Evolutionary conservation across 2,329 filamentous ascomycete genomes (phyloP).

Genomic region (Sporothrix brunneoviolacea): DNA sequence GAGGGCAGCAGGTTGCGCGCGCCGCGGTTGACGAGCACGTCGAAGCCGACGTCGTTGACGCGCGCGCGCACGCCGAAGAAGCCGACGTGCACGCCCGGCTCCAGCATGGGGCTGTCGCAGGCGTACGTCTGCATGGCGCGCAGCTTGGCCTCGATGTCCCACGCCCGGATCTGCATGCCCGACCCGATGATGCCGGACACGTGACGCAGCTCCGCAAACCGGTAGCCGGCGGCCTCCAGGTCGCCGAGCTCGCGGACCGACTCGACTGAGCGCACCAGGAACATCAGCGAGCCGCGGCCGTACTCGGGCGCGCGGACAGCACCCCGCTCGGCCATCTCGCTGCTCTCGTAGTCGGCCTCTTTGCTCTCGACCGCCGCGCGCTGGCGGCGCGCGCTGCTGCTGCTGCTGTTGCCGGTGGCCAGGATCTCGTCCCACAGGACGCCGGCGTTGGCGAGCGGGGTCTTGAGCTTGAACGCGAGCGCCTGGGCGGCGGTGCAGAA

Average conservation of each 20-base stretch:
- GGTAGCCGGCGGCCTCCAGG: slow-evolving; percentile 65
- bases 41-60: slow-evolving; percentile 49
- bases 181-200: slow-evolving; percentile 62
- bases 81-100: slow-evolving; percentile 50
- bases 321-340: slow-evolving; percentile 37
- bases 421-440: slow-evolving; percentile 71
- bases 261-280: slow-evolving; percentile 62
- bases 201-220: slow-evolving; percentile 66
- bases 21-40: slow-evolving; percentile 53
- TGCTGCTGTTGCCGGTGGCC: slow-evolving; percentile 44
- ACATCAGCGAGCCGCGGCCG: slow-evolving; percentile 72
- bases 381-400: slow-evolving; percentile 9
- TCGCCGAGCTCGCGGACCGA: slow-evolving; percentile 52
- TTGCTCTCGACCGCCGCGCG: slow-evolving; percentile 5
- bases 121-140: slow-evolving; percentile 57
- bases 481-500: slow-evolving; percentile 74
- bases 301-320: slow-evolving; percentile 29
- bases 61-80: slow-evolving; percentile 51
- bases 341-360: slow-evolving; percentile 14
- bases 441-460: slow-evolving; percentile 57
- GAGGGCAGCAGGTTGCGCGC: slow-evolving; percentile 56
- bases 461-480: slow-evolving; percentile 62
- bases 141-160: slow-evolving; percentile 56
- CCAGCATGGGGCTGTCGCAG: slow-evolving; percentile 37
- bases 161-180: slow-evolving; percentile 65